Evolutionary conservation across 2,329 filamentous ascomycete genomes (phyloP).

Genomic region (Neopestalotiopsis sp.): DNA sequence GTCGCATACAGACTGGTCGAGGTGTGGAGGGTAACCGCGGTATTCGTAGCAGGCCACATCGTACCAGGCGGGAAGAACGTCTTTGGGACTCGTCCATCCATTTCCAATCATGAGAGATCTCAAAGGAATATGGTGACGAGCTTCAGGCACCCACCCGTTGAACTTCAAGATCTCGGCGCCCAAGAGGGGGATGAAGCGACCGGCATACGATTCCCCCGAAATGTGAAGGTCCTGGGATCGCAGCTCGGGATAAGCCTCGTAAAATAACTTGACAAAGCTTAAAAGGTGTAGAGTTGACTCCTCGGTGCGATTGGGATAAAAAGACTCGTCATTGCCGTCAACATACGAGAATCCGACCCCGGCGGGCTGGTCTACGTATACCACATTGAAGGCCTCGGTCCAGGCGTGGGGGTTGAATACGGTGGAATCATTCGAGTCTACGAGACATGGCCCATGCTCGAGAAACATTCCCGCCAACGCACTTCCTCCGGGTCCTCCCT

Average conservation of each 20-base stretch:
- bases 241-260: neutral
- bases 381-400: conserved; percentile 49
- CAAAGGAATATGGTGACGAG: neutral
- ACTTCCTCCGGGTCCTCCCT: conserved; percentile 46
- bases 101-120: neutral
- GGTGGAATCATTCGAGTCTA: conserved; percentile 40
- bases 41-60: neutral
- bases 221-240: neutral
- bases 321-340: neutral
- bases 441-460: conserved; percentile 49
- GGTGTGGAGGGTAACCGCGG: neutral
- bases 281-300: neutral
- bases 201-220: neutral
- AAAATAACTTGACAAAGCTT: neutral
- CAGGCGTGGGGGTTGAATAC: conserved; percentile 49
- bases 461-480: conserved; percentile 46
- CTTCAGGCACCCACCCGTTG: neutral
- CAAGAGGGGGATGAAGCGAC: neutral
- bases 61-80: neutral
- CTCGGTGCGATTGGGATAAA: neutral
- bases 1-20: neutral
- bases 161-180: neutral
- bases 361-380: conserved; percentile 45
- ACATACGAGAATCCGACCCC: conserved; percentile 48
- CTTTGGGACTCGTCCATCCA: neutral